phyloP scores from a whole-genome alignment of 495 filamentous ascomycete species.

The Geopyxis carbonaria region DNA sequence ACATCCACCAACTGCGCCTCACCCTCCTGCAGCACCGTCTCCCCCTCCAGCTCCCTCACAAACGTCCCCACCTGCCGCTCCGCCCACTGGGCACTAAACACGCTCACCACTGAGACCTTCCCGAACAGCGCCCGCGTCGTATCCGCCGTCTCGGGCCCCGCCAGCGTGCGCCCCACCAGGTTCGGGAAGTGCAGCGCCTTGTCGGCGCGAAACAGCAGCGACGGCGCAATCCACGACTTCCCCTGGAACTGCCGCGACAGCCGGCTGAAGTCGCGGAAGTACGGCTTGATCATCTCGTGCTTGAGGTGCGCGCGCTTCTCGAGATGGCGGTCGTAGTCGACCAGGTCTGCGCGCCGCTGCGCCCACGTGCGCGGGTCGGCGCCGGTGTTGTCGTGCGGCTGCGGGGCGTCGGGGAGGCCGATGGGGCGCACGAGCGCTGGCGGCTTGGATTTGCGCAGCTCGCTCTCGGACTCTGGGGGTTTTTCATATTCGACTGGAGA shows the following conservation, averaged over 20 bases:
- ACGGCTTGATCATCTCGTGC: conserved; percentile 52
- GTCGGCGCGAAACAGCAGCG: conserved; percentile 54
- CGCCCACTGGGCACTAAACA: conserved; percentile 73
- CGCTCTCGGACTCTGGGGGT: too few relatives aligned
- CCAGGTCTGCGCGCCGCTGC: conserved; percentile 62
- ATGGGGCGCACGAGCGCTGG: conserved; percentile 52
- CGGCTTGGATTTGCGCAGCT: conserved; percentile 5
- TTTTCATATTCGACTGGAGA: too few relatives aligned
- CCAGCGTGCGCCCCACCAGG: conserved; percentile 58
- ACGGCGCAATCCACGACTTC: conserved; percentile 72
- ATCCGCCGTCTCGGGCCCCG: conserved; percentile 31
- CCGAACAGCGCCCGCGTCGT: conserved; percentile 57
- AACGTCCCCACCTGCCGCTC: conserved; percentile 64
- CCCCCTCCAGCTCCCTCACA: conserved; percentile 38
- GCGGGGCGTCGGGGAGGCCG: conserved; percentile 54
- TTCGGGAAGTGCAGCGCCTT: conserved; percentile 86
- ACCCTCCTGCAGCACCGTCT: conserved; percentile 29
- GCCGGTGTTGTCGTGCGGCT: conserved; percentile 62
- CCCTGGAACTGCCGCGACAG: conserved; percentile 57
- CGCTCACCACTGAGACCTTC: conserved; percentile 55
- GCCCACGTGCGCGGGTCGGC: conserved; percentile 47
- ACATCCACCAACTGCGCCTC: conserved; percentile 60
- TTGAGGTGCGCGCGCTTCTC: conserved; percentile 55
- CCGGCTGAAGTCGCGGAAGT: conserved; percentile 85
- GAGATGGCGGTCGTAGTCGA: conserved; percentile 69